Percentiles rank a stretch among this genome's conserved stretches.
Conservation (phyloP, 2,329 filamentous ascomycete genomes). For the Fusarium piperis region DNA sequence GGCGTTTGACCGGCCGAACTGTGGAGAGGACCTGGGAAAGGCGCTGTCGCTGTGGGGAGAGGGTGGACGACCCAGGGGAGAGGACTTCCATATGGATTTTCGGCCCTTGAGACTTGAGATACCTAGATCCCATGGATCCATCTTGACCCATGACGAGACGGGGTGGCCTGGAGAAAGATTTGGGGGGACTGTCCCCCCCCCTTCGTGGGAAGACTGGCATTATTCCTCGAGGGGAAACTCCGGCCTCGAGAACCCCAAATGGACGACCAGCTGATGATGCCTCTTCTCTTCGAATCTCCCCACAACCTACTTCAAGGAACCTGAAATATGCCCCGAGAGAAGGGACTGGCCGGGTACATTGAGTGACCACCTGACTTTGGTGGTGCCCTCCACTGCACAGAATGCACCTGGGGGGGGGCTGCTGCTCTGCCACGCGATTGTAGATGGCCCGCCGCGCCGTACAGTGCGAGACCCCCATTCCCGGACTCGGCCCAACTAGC, state of each 20-base stretch:
- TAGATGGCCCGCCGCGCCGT: not conserved
- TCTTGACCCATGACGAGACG: not conserved
- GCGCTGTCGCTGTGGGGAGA: constrained; percentile 25
- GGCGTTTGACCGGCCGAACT: constrained; percentile 68
- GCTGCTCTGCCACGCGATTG: constrained; percentile 17
- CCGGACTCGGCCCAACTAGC: constrained; percentile 42
- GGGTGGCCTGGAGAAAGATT: not conserved
- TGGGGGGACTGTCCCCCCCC: not conserved
- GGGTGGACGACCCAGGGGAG: constrained; percentile 17
- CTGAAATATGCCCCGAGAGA: constrained; percentile 14
- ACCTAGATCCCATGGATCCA: not conserved
- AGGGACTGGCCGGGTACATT: constrained; percentile 11
- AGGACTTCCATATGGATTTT: not conserved
- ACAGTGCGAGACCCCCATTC: constrained; percentile 32
- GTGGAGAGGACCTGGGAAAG: constrained; percentile 53
- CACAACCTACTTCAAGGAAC: constrained; percentile 26
- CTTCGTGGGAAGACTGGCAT: not conserved
- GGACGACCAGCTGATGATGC: constrained; percentile 1
- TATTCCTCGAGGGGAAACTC: constrained; percentile 33
- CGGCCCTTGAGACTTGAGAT: not conserved
- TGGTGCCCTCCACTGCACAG: constrained; percentile 30
- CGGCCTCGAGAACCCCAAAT: constrained; percentile 29
- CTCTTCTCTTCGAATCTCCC: constrained; percentile 27
- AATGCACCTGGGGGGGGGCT: constrained; percentile 4
- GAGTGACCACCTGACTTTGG: constrained; percentile 31